Conservation (phyloP, 2,329 filamentous ascomycete species). For the Aspergillus chevalieri region DNA sequence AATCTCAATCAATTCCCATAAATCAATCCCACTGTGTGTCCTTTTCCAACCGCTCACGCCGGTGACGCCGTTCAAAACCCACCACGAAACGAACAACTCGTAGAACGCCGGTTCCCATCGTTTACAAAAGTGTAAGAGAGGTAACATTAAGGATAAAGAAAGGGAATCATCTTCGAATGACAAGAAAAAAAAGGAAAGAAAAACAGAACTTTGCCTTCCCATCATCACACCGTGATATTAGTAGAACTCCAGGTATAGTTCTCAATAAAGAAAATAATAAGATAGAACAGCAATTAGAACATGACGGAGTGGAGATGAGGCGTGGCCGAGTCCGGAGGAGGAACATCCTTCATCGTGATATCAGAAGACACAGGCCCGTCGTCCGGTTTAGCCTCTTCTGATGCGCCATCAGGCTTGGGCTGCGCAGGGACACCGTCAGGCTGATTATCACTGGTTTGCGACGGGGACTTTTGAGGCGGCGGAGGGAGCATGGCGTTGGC, state of each 20-base stretch:
- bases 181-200: constrained; percentile 1
- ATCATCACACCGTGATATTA: neutral
- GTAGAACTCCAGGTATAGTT: neutral
- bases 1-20: too few species aligned
- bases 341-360: constrained; percentile 27
- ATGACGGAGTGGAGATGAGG: constrained; percentile 24
- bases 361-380: constrained; percentile 19
- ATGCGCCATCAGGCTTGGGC: constrained; percentile 6
- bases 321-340: constrained; percentile 18
- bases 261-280: constrained; percentile 2
- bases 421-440: constrained; percentile 7
- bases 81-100: neutral
- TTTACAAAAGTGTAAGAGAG: constrained; percentile 11
- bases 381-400: constrained; percentile 14
- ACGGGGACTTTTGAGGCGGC: constrained; percentile 15
- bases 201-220: constrained; percentile 8
- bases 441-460: constrained; percentile 10
- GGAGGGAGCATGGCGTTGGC: constrained; percentile 17
- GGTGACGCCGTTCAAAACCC: neutral
- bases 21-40: neutral
- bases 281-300: constrained; percentile 5
- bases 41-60: neutral
- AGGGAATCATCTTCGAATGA: constrained; percentile 3
- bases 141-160: constrained; percentile 2
- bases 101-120: constrained; percentile 20